phyloP scores from a whole-genome alignment of 495 filamentous ascomycete genomes.

The Aspergillus homomorphus region DNA sequence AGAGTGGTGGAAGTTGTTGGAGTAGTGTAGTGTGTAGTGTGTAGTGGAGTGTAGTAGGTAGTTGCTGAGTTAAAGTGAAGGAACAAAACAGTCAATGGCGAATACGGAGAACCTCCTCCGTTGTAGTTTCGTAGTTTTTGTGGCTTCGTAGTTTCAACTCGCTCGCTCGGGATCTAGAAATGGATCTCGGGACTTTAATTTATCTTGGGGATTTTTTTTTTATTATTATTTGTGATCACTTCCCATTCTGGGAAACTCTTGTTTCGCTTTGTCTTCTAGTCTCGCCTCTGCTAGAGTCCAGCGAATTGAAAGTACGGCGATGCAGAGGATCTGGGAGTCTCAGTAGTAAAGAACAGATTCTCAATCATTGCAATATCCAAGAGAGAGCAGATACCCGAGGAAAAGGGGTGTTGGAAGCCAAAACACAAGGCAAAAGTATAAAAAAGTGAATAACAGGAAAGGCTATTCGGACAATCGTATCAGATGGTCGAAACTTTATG shows the following conservation, averaged over 20 bases:
- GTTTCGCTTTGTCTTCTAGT: background rate
- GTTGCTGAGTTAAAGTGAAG: background rate
- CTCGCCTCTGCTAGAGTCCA: background rate
- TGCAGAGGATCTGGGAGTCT: background rate
- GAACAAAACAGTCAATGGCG: background rate
- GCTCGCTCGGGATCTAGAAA: slow-evolving; percentile 2
- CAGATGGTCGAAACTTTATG: slow-evolving; percentile 6
- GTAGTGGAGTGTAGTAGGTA: background rate
- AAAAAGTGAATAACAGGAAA: slow-evolving; percentile 31
- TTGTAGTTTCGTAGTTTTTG: background rate
- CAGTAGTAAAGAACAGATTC: background rate
- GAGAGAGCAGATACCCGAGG: background rate
- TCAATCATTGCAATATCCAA: background rate
- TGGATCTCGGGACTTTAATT: slow-evolving; percentile 7
- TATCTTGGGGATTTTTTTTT: background rate
- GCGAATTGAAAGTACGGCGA: background rate
- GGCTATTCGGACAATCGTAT: background rate
- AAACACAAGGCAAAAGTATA: slow-evolving; percentile 23
- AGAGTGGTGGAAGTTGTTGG: background rate
- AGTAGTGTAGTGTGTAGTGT: slow-evolving; percentile 7
- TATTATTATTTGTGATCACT: background rate
- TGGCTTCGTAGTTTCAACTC: too few relatives aligned
- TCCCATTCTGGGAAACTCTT: background rate
- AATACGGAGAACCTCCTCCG: slow-evolving; percentile 1
- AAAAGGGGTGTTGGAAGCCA: slow-evolving; percentile 1